A percentile compares a stretch with the other conserved stretches of the same genome.
Evolutionary conservation across 179 eudicot species (phyloP).

Genomic region (Beta macrorhiza): DNA sequence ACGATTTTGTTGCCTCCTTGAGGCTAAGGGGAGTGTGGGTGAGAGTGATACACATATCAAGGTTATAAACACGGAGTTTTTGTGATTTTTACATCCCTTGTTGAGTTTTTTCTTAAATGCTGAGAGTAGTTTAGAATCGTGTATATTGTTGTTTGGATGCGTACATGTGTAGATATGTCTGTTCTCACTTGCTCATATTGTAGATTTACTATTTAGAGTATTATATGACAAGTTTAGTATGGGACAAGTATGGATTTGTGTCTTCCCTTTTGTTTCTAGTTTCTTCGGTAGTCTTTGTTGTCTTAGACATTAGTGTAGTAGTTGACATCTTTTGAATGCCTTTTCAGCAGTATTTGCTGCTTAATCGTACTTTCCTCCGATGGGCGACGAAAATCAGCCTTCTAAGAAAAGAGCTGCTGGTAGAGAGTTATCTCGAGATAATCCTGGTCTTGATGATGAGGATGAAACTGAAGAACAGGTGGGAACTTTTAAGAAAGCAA

Average conservation of each 20-base stretch:
- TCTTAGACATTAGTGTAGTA: not conserved
- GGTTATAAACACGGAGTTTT: too few relatives aligned
- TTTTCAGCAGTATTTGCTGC: conserved; percentile 13
- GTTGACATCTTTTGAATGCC: conserved; percentile 17
- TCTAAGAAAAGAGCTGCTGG: conserved; percentile 94
- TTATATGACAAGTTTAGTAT: not conserved
- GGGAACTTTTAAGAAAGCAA: conserved; percentile 83
- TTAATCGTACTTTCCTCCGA: conserved; percentile 6
- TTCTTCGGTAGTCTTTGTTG: not conserved
- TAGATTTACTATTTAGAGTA: not conserved
- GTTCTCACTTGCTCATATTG: not conserved
- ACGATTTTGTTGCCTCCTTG: too few relatives aligned
- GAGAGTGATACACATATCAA: not conserved
- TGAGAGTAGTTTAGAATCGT: not conserved
- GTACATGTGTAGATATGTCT: not conserved
- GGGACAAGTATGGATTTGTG: not conserved
- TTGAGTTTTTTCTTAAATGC: not conserved
- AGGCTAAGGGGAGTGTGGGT: too few relatives aligned
- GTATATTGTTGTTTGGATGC: not conserved
- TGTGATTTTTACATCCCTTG: not conserved
- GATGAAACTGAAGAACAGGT: conserved; percentile 57
- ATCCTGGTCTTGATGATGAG: conserved; percentile 89
- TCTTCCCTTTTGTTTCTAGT: too few relatives aligned
- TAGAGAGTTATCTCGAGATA: conserved; percentile 71
- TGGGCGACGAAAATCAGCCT: conserved; percentile 46